Base-by-base conservation (phyloP, 441 rosid species). In the Euphorbia celastroides region DNA sequence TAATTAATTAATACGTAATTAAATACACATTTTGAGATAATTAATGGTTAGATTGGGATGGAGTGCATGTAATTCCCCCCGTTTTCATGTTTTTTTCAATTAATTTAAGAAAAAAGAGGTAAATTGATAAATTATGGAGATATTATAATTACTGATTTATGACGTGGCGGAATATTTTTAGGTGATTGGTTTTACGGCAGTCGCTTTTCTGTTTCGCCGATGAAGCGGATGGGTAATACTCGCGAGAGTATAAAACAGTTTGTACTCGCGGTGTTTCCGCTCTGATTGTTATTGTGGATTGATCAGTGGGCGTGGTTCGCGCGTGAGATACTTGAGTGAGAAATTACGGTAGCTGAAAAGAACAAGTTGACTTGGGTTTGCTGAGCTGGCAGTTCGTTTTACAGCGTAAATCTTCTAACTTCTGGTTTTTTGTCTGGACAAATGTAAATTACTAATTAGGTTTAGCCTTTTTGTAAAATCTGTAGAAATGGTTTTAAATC, bases 141-240 rank as follows among this genome's bases (percentile, higher is more conserved):
- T n/a, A n/a, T n/a, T n/a, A n/a, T n/a, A n/a, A n/a, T n/a, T n/a
- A n/a, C n/a, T n/a, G n/a, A n/a, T 27, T 27, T 52, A 0, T 27
- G 23, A 62, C 42, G 67, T 62, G 73, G 67, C 48, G 9, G 10
- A 0, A 28, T 16, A 31, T 38, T 26, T 60, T 8, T 69, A 66
- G 61, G 50, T 1, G 16, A 3, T 13, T 32, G 30, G 6, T 27
- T 60, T 27, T 7, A 5, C 0, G 7, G 17, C 9, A 36, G 38
- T 31, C 26, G 22, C 26, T 38, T 59, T 67, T 46, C 46, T 25
- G 57, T 17, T 50, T 36, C 31, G 52, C 14, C 8, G 65, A 32
- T 0, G 66, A 9, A 50, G 60, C 70, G 62, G 72, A 52, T 61
- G 62, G 59, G 42, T 7, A 0, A 1, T 26, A 55, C 52, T 38